phyloP scores from a whole-genome alignment of 768 basidiomycete genomes.

The Boletus reticuloceps region DNA sequence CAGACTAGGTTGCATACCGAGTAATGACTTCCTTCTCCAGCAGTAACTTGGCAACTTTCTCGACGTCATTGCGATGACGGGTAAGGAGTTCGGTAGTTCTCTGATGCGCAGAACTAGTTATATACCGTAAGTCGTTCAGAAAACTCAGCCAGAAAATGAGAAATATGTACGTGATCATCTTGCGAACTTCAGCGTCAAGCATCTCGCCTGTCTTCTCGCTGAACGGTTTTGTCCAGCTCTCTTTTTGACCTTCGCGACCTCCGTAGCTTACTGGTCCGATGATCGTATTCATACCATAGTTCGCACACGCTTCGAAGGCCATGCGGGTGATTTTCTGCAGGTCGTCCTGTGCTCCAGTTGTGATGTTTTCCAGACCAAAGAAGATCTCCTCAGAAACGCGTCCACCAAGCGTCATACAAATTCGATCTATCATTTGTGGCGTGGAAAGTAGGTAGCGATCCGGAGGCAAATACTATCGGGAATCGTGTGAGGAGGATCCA shows the following conservation, averaged over 20 bases:
- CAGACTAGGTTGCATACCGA: constrained; percentile 48
- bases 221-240: constrained; percentile 95
- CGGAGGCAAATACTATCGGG: constrained; percentile 79
- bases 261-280: constrained; percentile 98
- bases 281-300: constrained; percentile 94
- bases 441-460: constrained; percentile 95
- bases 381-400: constrained; percentile 99
- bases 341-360: constrained; percentile 97
- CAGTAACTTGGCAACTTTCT: constrained; percentile 87
- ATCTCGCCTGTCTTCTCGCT: constrained; percentile 96
- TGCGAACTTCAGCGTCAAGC: constrained; percentile 87
- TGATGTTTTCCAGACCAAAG: constrained; percentile 89
- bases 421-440: constrained; percentile 91
- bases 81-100: constrained; percentile 81
- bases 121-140: constrained; percentile 6
- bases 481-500: constrained; percentile 8
- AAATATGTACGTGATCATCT: constrained; percentile 78
- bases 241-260: constrained; percentile 77
- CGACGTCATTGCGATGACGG: constrained; percentile 81
- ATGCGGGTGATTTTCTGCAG: constrained; percentile 97
- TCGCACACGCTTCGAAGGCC: constrained; percentile 94
- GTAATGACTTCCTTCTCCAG: constrained; percentile 97
- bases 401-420: constrained; percentile 98
- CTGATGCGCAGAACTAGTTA: constrained; percentile 64
- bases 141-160: background rate